phyloP scores from a whole-genome alignment of 495 filamentous ascomycete genomes.

The Penicillium simplicissimum region DNA sequence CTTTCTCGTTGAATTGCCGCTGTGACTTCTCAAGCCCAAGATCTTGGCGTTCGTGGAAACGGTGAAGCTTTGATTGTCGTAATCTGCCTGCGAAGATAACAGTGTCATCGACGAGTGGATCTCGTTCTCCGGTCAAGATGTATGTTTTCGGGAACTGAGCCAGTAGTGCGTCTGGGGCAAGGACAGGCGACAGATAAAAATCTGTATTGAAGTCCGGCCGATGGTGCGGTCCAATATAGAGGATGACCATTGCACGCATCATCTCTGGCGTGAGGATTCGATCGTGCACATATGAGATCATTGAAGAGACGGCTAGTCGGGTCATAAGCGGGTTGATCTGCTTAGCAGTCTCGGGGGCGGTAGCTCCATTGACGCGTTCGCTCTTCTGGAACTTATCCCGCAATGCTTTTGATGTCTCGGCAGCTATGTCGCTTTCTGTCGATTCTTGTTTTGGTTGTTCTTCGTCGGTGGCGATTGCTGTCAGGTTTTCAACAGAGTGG shows the following conservation, averaged over 20 bases:
- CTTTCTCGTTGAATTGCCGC: conserved; percentile 68
- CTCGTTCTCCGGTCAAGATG: conserved; percentile 91
- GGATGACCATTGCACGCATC: conserved; percentile 99
- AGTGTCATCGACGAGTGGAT: conserved; percentile 94
- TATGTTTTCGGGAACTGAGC: conserved; percentile 86
- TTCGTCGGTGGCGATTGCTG: conserved; percentile 21
- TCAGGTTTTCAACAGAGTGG: conserved; percentile 57
- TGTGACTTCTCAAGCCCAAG: conserved; percentile 56
- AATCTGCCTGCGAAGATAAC: conserved; percentile 91
- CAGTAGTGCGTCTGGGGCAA: conserved; percentile 82
- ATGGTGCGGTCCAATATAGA: conserved; percentile 92
- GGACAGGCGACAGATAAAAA: conserved; percentile 82
- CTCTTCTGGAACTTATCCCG: conserved; percentile 28
- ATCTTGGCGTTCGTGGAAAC: conserved; percentile 61
- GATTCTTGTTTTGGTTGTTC: conserved; percentile 42
- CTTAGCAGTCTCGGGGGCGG: conserved; percentile 46
- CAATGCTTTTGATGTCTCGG: conserved; percentile 30
- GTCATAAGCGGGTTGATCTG: conserved; percentile 73
- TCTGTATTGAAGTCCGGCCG: conserved; percentile 91
- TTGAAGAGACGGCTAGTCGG: conserved; percentile 85
- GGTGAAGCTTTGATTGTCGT: conserved; percentile 74
- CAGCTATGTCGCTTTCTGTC: conserved; percentile 23
- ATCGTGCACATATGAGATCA: conserved; percentile 97
- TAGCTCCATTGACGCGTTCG: conserved; percentile 30
- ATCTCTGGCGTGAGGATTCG: conserved; percentile 94